Evolutionary conservation across 805 yeast species (phyloP), one percentile per base, ranked within the genome.

Genomic region (Candida wancherniae): DNA sequence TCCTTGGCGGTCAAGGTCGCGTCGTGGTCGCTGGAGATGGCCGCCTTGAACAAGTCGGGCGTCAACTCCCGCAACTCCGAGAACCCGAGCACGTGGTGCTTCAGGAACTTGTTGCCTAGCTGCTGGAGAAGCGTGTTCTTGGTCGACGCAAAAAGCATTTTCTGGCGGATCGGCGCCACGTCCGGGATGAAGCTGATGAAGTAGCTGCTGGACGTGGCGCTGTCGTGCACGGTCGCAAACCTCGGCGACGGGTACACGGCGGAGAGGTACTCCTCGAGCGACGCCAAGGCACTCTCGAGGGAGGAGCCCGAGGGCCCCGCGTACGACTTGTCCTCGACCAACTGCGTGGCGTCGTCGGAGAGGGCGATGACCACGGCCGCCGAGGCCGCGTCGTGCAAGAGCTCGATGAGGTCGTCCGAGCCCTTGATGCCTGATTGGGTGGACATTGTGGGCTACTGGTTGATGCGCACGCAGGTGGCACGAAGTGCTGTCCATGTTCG

Each of bases 81-180:
- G 58, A 80, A 64, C 6, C 80, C 50, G 28, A 69, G 61, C 2
- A 50, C 36, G 30, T 56, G 46, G 22, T 39, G 47, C 33, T 71
- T 69, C 22, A 62, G 50, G 54, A 79, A 73, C 34, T 69, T 71
- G 4, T 72, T 71, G 6, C 96, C 96, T 22, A 90, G 65, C 40
- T 81, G 80, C 44, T 83, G 75, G 34, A 84, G 60, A 21, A 92
- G 57, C 1, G 92, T 76, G 53, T 76, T 81, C 39, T 85, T 85
- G 8, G 94, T 79, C 2, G 96, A 84, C 4, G 97, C 97, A 55
- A 88, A 92, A 28, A 92, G 67, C 97, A 92, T 92, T 55, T 90
- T 92, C 34, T 73, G 69, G 36, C 87, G 73, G 22, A 90, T 88
- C 3, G 80, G 77, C 6, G 96, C 84, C 29, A 57, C 57, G 53